Evolutionary conservation across 176 grass and related monocot species (phyloP), one percentile per base, ranked within the genome.

Genomic region (Musa itinerans): DNA sequence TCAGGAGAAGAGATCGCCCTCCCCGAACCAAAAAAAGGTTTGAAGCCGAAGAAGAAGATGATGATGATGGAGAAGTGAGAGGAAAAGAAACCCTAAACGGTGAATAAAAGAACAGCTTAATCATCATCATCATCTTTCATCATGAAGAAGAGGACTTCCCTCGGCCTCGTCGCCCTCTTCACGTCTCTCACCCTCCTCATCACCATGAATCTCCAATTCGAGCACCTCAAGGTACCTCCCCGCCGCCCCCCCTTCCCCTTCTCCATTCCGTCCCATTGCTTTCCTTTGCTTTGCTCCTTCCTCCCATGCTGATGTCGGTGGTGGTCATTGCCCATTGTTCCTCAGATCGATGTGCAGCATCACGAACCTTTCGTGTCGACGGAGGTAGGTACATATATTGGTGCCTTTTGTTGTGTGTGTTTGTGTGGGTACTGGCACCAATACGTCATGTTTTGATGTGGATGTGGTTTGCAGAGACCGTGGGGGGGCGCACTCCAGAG

Each of bases 121-220:
- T 19, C 22, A 8, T 11, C 27, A 50, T 49, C 57, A 50, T 25
- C 43, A 3, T 21, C 68, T 1, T 50, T 21, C 23, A 21, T n/a
- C 34, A 70, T 70, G 68, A 70, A 70, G 29, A 50, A n/a, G 43
- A 70, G 7, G 68, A 51, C 68, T 73, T 83, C 73, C 61, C 77
- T 74, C 78, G 86, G 89, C 10, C 79, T 92, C 71, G 76, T 87
- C 54, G 89, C 82, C 19, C 69, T 81, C 14, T 67, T 96, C 58
- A 62, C 89, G 49, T 78, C 84, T 1, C 76, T 96, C 74, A 67
- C 86, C 67, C 70, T 96, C 80, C 57, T 96, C 78, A 78, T 79
- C 75, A 89, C 82, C 74, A 84, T 96, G 51, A 81, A 85, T 78
- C 92, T 96, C 74, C 89, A 92, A 53, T 65, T 89, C 85, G 82